Percentiles rank a stretch among this genome's conserved stretches.
phyloP scores from a whole-genome alignment of 1,139 yeast genomes.

The Geotrichum siamense region DNA sequence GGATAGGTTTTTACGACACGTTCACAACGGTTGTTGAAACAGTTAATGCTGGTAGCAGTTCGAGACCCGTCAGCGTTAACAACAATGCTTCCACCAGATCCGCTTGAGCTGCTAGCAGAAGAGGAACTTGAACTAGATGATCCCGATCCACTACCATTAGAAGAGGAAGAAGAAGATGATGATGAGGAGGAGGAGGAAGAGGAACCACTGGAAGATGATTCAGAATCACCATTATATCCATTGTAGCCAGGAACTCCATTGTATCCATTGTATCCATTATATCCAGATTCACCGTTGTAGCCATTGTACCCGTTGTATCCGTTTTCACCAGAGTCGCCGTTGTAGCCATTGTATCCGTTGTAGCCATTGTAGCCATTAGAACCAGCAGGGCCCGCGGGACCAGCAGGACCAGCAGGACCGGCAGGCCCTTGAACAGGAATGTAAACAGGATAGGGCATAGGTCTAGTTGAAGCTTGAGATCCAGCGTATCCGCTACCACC shows the following conservation, averaged over 20 bases:
- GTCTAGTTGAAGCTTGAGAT: not conserved
- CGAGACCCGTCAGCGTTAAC: not conserved
- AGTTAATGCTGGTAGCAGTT: not conserved
- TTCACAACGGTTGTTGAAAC: not conserved
- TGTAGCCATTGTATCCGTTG: not conserved
- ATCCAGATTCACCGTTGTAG: not conserved
- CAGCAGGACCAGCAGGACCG: constrained; percentile 3
- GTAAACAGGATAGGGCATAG: not conserved
- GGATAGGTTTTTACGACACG: not conserved
- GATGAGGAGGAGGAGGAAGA: not conserved
- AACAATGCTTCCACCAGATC: not conserved
- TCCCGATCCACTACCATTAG: not conserved
- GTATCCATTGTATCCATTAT: constrained; percentile 2
- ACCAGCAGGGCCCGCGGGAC: constrained; percentile 3
- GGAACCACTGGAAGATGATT: not conserved
- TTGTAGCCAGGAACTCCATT: not conserved
- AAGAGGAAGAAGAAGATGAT: not conserved
- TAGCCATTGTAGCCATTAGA: not conserved
- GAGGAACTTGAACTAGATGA: not conserved
- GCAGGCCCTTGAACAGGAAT: constrained; percentile 1
- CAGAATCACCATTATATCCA: not conserved
- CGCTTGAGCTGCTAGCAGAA: not conserved
- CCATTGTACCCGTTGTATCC: constrained; percentile 1
- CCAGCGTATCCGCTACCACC: no score
- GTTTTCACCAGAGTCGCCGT: not conserved